phyloP scores from a whole-genome alignment of 2,329 filamentous ascomycete genomes.

The Aspergillus hortae region DNA sequence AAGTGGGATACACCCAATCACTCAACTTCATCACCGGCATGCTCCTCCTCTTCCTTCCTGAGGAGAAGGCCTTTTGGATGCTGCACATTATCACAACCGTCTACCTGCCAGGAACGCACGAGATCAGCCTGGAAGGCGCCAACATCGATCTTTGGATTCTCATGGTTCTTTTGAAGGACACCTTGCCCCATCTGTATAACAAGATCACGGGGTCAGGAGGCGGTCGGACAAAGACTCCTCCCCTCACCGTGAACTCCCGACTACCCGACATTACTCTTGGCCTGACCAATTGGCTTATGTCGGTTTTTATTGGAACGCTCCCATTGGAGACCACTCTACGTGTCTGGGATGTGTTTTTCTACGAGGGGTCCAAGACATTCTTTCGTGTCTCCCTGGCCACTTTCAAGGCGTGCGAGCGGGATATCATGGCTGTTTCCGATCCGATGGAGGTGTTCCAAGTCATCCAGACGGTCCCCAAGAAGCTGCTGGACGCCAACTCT shows the following conservation, averaged over 20 bases:
- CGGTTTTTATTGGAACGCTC: conserved; percentile 86
- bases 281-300: conserved; percentile 98
- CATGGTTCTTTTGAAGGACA: conserved; percentile 80
- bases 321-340: conserved; percentile 88
- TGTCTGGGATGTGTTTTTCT: conserved; percentile 95
- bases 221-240: conserved; percentile 39
- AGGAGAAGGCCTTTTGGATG: conserved; percentile 90
- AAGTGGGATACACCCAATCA: conserved; percentile 92
- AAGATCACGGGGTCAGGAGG: conserved; percentile 74
- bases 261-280: conserved; percentile 88
- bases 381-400: conserved; percentile 88
- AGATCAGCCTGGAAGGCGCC: conserved; percentile 82
- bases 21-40: conserved; percentile 92
- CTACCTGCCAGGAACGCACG: conserved; percentile 88
- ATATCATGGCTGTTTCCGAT: conserved; percentile 75
- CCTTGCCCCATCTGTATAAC: conserved; percentile 77
- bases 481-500: conserved; percentile 74
- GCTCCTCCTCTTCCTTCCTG: conserved; percentile 82
- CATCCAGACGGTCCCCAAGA: conserved; percentile 80
- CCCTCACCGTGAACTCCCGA: conserved; percentile 45
- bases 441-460: conserved; percentile 96
- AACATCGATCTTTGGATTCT: conserved; percentile 93
- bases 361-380: conserved; percentile 88
- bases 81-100: conserved; percentile 86
- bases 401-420: conserved; percentile 80